Percentiles rank a stretch among this genome's conserved stretches.
Evolutionary conservation across 78 protist genomes (phyloP).

Genomic region (Emiliania huxleyi): DNA sequence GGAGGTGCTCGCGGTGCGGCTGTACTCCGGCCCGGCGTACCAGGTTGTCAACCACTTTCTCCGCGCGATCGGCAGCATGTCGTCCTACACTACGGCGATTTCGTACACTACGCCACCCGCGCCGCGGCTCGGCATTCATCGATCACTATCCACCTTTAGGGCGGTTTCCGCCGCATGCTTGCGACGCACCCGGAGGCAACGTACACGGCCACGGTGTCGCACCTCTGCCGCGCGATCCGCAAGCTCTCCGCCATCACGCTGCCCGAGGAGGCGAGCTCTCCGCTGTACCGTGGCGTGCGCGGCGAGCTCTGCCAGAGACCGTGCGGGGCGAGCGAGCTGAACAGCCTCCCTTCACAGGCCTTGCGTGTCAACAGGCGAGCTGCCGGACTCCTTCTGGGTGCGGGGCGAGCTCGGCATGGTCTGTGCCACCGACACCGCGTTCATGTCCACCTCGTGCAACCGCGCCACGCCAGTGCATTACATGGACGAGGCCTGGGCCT

Average conservation of each 20-base stretch:
- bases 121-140: no score
- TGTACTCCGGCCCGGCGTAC: constrained; percentile 26
- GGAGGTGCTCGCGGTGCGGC: constrained; percentile 16
- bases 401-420: neutral
- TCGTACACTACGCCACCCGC: no score
- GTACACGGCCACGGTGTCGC: neutral
- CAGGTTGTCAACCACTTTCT: constrained; percentile 12
- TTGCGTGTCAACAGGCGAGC: no score
- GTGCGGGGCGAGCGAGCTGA: no score
- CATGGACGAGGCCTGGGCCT: no score
- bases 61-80: neutral
- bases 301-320: no score
- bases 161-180: neutral
- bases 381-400: neutral
- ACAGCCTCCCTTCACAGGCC: no score
- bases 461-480: neutral
- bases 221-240: neutral
- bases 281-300: constrained; percentile 7
- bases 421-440: constrained; percentile 17
- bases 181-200: neutral
- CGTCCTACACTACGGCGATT: neutral
- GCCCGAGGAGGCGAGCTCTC: neutral
- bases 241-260: neutral
- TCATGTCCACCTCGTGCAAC: constrained; percentile 4
- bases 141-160: no score